A percentile compares a stretch with the other conserved stretches of the same genome.
Evolutionary conservation across 768 basidiomycete genomes (phyloP).

Genomic region (Boletus rex-veris): DNA sequence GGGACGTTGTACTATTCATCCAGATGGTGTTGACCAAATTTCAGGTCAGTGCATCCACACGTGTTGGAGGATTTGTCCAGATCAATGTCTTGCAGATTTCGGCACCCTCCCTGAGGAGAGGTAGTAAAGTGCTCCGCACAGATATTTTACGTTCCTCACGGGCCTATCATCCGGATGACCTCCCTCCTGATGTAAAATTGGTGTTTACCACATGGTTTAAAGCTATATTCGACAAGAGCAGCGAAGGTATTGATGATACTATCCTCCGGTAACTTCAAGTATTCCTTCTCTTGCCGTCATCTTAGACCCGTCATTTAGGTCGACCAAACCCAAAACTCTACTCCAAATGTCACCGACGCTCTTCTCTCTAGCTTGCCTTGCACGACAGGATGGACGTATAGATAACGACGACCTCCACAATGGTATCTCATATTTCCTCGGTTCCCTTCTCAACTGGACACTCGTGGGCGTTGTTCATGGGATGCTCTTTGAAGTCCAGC

Average conservation of each 20-base stretch:
- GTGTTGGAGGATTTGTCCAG: not conserved
- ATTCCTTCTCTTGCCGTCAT: not conserved
- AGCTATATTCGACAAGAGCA: slow-evolving; percentile 70
- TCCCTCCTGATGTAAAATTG: slow-evolving; percentile 41
- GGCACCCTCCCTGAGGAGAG: slow-evolving; percentile 43
- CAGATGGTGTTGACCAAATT: slow-evolving; percentile 66
- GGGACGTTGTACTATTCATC: slow-evolving; percentile 73
- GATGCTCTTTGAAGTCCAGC: slow-evolving; percentile 58
- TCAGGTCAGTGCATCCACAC: slow-evolving; percentile 41
- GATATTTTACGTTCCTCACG: slow-evolving; percentile 51
- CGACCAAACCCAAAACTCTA: slow-evolving; percentile 66
- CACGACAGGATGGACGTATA: slow-evolving; percentile 48
- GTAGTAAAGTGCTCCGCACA: slow-evolving; percentile 44
- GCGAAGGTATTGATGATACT: slow-evolving; percentile 81
- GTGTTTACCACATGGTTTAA: slow-evolving; percentile 66
- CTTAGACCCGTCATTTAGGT: slow-evolving; percentile 38
- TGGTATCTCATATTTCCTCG: slow-evolving; percentile 74
- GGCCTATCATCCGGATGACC: slow-evolving; percentile 38
- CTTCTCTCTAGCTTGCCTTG: slow-evolving; percentile 58
- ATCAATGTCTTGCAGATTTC: slow-evolving; percentile 43
- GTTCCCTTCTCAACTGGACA: slow-evolving; percentile 75
- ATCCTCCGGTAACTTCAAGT: slow-evolving; percentile 52
- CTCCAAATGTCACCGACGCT: slow-evolving; percentile 65
- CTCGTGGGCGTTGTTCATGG: slow-evolving; percentile 68
- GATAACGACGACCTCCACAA: slow-evolving; percentile 67